Percentiles rank a stretch among this genome's conserved stretches.
Evolutionary conservation across 1,139 yeast genomes (phyloP).

Genomic region (Zygosaccharomyces pseudobailii): DNA sequence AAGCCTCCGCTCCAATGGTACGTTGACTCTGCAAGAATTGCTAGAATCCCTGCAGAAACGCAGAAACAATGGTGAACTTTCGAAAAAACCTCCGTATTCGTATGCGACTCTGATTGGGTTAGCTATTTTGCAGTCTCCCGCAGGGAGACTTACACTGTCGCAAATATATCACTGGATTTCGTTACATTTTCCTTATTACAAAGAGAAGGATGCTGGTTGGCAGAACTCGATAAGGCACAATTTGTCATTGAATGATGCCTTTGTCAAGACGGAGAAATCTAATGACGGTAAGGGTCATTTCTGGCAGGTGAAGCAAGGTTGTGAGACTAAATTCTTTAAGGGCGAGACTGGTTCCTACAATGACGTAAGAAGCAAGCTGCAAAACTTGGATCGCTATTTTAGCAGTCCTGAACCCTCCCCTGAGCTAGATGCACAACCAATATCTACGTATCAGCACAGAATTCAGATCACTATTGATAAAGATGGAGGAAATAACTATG

Average conservation of each 20-base stretch:
- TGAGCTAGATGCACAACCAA: background rate
- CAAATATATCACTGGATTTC: conserved; percentile 94
- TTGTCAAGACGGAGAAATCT: conserved; percentile 84
- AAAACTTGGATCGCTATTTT: conserved; percentile 15
- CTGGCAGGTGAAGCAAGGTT: conserved; percentile 86
- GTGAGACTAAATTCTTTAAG: conserved; percentile 75
- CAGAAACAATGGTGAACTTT: conserved; percentile 28
- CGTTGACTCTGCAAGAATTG: conserved; percentile 21
- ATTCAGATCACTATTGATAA: background rate
- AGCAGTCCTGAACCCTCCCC: background rate
- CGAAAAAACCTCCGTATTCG: conserved; percentile 80
- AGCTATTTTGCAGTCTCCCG: conserved; percentile 83
- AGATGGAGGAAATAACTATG: background rate
- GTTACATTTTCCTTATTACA: conserved; percentile 77
- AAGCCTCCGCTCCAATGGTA: conserved; percentile 20
- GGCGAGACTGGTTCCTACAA: conserved; percentile 32
- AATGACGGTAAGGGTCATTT: conserved; percentile 96
- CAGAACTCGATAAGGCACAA: conserved; percentile 88
- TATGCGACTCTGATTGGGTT: conserved; percentile 93
- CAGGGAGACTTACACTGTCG: conserved; percentile 74
- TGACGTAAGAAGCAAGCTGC: conserved; percentile 22
- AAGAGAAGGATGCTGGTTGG: conserved; percentile 89
- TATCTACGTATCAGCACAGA: background rate
- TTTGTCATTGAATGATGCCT: conserved; percentile 78
- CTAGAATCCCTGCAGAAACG: conserved; percentile 22